Evolutionary conservation across 1,284 basidiomycete genomes (phyloP).

Genomic region (Hymenochaete sp.): DNA sequence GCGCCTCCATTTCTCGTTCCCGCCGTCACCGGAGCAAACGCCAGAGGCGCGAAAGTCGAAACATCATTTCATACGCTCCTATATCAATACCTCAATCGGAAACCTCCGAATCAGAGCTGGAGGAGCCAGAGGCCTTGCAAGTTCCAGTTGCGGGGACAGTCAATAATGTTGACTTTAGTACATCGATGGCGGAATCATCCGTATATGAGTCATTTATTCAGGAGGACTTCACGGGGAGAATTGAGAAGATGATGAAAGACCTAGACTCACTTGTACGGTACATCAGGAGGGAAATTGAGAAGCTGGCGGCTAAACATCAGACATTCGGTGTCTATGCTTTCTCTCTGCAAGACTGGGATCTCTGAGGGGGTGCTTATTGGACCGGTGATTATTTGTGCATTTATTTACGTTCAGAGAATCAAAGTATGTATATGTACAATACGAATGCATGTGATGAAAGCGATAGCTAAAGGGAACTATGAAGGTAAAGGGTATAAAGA

Average conservation of each 20-base stretch:
- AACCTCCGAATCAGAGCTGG: slow-evolving; percentile 34
- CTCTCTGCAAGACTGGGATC: slow-evolving; percentile 74
- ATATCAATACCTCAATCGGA: slow-evolving; percentile 39
- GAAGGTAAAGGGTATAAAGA: not conserved
- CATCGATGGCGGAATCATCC: slow-evolving; percentile 21
- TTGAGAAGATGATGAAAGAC: slow-evolving; percentile 59
- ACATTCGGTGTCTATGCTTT: slow-evolving; percentile 71
- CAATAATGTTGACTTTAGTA: too few species aligned
- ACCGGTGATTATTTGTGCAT: slow-evolving; percentile 3
- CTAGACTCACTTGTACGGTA: slow-evolving; percentile 64
- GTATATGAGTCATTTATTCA: slow-evolving; percentile 31
- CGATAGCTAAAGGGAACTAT: not conserved
- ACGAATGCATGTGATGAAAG: not conserved
- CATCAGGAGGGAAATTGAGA: slow-evolving; percentile 57
- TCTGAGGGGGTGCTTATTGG: slow-evolving; percentile 18
- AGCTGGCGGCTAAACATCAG: slow-evolving; percentile 41
- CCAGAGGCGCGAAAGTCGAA: slow-evolving; percentile 39
- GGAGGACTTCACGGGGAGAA: slow-evolving; percentile 37
- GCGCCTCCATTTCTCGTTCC: slow-evolving; percentile 4
- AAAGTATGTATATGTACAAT: not conserved
- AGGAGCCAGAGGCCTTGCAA: slow-evolving; percentile 22
- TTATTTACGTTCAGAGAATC: not conserved
- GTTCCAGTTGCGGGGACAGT: too few species aligned
- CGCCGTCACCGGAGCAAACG: slow-evolving; percentile 51
- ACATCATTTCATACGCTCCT: slow-evolving; percentile 35